Conservation (phyloP, 768 basidiomycete genomes). For the Lyophyllum atratum region DNA sequence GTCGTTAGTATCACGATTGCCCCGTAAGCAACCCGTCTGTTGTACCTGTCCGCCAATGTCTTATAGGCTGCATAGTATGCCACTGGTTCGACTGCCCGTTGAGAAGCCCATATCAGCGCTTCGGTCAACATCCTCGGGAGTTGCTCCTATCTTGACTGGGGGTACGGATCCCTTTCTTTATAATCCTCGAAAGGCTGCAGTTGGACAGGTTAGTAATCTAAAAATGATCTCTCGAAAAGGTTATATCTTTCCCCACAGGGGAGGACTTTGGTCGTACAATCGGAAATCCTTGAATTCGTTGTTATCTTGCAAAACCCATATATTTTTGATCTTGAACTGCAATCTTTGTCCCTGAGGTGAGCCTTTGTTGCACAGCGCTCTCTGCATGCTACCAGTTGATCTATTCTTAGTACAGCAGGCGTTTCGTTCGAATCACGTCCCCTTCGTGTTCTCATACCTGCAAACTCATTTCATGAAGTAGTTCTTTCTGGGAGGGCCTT, state of each 20-base stretch:
- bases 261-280: constrained; percentile 73
- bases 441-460: constrained; percentile 66
- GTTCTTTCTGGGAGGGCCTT: constrained; percentile 68
- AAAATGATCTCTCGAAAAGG: background rate
- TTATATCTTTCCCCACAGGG: constrained; percentile 34
- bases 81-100: constrained; percentile 67
- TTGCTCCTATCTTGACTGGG: constrained; percentile 55
- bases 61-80: constrained; percentile 48
- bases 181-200: constrained; percentile 73
- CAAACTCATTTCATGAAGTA: constrained; percentile 73
- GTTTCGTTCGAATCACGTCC: constrained; percentile 69
- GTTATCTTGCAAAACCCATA: constrained; percentile 90
- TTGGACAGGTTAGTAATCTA: constrained; percentile 52
- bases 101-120: constrained; percentile 70
- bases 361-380: constrained; percentile 7
- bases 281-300: constrained; percentile 80
- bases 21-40: constrained; percentile 51
- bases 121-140: constrained; percentile 37
- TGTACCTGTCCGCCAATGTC: constrained; percentile 7
- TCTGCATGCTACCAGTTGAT: constrained; percentile 8
- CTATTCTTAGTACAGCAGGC: constrained; percentile 70
- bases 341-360: constrained; percentile 80
- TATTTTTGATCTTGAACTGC: constrained; percentile 88
- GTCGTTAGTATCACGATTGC: constrained; percentile 77
- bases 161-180: constrained; percentile 85